Base-by-base conservation (phyloP, 441 rosid genomes). In the Aleurites moluccanus region DNA sequence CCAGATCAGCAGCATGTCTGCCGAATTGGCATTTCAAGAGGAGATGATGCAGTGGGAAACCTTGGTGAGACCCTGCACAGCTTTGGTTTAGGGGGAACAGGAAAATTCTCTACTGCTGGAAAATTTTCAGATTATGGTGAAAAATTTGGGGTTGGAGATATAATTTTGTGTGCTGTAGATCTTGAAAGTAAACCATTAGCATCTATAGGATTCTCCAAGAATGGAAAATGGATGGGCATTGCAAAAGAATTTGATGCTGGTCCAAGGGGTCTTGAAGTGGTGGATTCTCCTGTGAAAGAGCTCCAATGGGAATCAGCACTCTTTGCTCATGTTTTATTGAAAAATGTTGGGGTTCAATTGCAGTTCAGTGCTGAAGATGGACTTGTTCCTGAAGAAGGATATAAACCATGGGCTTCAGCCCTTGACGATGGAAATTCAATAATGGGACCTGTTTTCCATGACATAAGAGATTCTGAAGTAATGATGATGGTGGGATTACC, bases 401-500 rank as follows among this genome's bases (percentile, higher is more conserved):
- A 33, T 56, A 65, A 72, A 71, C 73, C 85, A 28, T 80, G 87
- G 87, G 75, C 70, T 72, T 78, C 76, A 44, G 80, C 80, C 64
- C 42, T 80, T 73, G 77, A 74, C 23, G 75, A 78, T 69, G 79
- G 80, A 45, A 80, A 72, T 47, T 78, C 82, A 38, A 64, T 76
- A 66, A 20, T 68, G 45, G 80, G 84, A 30, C 82, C 85, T 63
- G 59, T 47, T 38, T 75, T 74, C 42, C 50, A 64, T 28, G 45
- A 74, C 35, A 33, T 40, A 57, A 65, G 75, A 61, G 75, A 69
- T 25, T 78, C 70, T 45, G 55, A 71, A 60, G 82, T 84, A 56
- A 76, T 73, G 76, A 76, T 76, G 85, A 59, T 76, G 85, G 82
- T 80, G 64, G 84, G 87, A 9, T 76, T 84, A 50, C 82, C 84